Base-by-base conservation (phyloP, 192 early-diverging fungal genomes). In the Linnemannia hyalina region DNA sequence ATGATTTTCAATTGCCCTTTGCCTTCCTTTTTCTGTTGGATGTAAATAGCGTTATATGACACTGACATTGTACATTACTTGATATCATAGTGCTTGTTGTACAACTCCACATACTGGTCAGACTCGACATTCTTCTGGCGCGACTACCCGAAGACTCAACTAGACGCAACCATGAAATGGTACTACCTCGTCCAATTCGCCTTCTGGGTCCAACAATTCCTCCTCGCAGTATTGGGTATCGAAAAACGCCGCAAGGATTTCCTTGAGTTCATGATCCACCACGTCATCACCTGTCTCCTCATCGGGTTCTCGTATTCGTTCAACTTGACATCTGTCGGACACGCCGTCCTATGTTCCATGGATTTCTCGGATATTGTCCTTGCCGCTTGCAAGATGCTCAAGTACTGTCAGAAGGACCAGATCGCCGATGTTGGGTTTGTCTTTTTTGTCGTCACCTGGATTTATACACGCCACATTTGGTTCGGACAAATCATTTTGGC, bases 391-490 rank as follows among this genome's bases (percentile, higher is more conserved):
- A 74, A 97, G 95, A 91, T 93, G 91, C 82, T 96, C 38, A 95
- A 95, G 73, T 97, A 97, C 73, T 69, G 94, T 41, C 80, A 87
- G 42, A 90, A 91, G 70, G 82, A 92, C 29, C 83, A 82, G n/a
- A 26, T 91, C 3, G 92, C 93, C 63, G 92, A 95, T 20, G 78
- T 77, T 0, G 91, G 91, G 3, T 97, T 97, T 89, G 91, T 91
- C 16, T 65, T 94, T 13, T 94, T 96, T 78, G 83, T 96, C 26
- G 29, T 95, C 18, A 91, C 93, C 29, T 97, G 96, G 96, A 52
- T 94, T 44, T 90, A 93, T 26, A 94, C 95, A 1, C 93, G 96
- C 29, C 93, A 96, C 74, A 94, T 94, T 75, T 84, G 94, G 44
- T 96, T 94, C 76, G 91, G 94, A 9, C 77, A 89, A 41, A 94